phyloP scores from a whole-genome alignment of 495 filamentous ascomycete species.

The Talaromyces wortmannii region DNA sequence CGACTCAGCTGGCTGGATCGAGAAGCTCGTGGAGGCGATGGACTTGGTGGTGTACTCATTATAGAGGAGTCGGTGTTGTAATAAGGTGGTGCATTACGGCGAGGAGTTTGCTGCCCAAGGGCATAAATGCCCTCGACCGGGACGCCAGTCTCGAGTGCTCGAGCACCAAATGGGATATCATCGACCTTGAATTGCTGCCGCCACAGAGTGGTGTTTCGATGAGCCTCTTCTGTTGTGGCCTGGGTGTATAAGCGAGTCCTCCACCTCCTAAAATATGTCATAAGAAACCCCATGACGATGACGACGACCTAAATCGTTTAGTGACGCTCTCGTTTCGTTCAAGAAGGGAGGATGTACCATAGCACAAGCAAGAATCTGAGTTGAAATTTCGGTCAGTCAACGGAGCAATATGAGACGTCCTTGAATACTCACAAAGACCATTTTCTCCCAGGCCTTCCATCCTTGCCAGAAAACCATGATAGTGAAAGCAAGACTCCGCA shows the following conservation, averaged over 20 bases:
- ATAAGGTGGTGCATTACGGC: constrained; percentile 11
- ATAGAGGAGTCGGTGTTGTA: constrained; percentile 11
- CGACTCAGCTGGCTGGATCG: not conserved
- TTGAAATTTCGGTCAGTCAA: constrained; percentile 9
- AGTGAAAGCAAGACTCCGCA: not conserved
- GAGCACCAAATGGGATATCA: constrained; percentile 82
- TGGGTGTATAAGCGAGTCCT: constrained; percentile 32
- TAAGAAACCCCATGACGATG: constrained; percentile 33
- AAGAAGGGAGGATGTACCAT: constrained; percentile 30
- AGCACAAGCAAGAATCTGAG: constrained; percentile 32
- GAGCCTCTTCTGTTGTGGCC: constrained; percentile 38
- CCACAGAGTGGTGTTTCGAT: constrained; percentile 28
- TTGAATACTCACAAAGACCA: constrained; percentile 70
- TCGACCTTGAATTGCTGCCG: constrained; percentile 32
- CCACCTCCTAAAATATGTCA: constrained; percentile 53
- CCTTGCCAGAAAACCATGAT: constrained; percentile 58
- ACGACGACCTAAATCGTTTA: constrained; percentile 40
- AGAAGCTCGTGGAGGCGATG: constrained; percentile 2
- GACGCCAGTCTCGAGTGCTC: constrained; percentile 79
- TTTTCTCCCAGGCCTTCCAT: constrained; percentile 87
- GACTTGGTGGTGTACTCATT: constrained; percentile 7
- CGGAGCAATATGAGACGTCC: not conserved
- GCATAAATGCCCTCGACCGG: constrained; percentile 88
- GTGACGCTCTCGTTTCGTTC: constrained; percentile 1
- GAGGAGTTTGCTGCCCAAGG: constrained; percentile 52